phyloP scores from a whole-genome alignment of 305 asterid genomes.

The Solanum hybrid region DNA sequence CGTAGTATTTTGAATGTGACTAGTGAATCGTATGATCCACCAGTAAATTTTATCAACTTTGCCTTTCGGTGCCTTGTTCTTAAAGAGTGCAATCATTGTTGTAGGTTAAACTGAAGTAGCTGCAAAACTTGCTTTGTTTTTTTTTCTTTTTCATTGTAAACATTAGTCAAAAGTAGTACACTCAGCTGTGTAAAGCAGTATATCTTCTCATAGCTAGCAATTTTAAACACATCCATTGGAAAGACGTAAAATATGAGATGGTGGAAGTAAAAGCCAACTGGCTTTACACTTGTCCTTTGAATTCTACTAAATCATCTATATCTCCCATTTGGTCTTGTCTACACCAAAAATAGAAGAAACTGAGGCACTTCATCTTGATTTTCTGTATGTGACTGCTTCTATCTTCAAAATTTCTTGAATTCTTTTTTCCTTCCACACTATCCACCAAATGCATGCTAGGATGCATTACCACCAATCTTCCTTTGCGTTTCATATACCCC shows the following conservation, averaged over 20 bases:
- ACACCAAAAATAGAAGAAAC: neutral
- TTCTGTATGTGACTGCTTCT: neutral
- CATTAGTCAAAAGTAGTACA: neutral
- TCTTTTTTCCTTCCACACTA: neutral
- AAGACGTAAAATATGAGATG: neutral
- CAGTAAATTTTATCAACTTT: neutral
- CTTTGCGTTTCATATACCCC: neutral
- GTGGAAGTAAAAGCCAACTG: neutral
- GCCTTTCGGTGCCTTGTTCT: neutral
- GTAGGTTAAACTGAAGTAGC: neutral
- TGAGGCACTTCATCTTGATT: neutral
- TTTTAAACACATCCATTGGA: neutral
- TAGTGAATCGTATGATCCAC: neutral
- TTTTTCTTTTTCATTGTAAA: neutral
- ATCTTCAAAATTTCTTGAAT: neutral
- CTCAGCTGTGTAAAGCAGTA: neutral
- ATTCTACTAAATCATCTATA: neutral
- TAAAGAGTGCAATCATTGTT: neutral
- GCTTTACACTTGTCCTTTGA: neutral
- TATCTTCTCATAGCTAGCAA: neutral
- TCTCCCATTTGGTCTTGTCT: neutral
- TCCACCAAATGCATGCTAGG: neutral
- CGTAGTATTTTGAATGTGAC: neutral
- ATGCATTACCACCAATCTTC: neutral
- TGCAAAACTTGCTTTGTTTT: neutral